Base-by-base conservation (phyloP, 1,284 basidiomycete species). In the Heterobasidion occidentale region DNA sequence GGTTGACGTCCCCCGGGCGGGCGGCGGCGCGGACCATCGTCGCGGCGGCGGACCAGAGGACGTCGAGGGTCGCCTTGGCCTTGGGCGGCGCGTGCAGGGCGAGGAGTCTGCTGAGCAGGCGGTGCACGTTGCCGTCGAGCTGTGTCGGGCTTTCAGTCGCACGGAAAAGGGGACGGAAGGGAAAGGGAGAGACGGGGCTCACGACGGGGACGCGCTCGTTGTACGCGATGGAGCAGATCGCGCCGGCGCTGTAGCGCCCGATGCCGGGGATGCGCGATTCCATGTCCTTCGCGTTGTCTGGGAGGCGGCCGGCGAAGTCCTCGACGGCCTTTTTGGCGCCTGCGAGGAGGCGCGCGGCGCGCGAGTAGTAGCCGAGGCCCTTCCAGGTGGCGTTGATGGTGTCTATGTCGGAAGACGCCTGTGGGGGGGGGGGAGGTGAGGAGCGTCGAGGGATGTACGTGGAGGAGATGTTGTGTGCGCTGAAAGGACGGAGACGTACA, bases 81-180 rank as follows among this genome's bases (percentile, higher is more conserved):
- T 93, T 91, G 19, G 91, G 90, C 8, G 83, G 79, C 1, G 91
- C 86, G 67, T 96, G 81, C 2, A 97, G 70, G 0, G 91, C 92
- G 20, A 96, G 76, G 36, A 96, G 68, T 35, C 94, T 82, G 61
- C 90, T 87, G 33, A 94, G 72, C 14, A 95, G 76, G 55, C 92
- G 81, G 66, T 92, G 86, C 7, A 97, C 90, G 68, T 98, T 98
- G 33, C 94, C 94, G 67, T 98, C 94, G 50, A 97, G 77, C 90
- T 93, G 64, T 5, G 49, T 27, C 12, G 49, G 47, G 20, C n/a
- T n/a, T 49, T n/a, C 33, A 51, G 12, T 17, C 11, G 11, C 3
- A 3, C n/a, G 19, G 1, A 3, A 12, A 48, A 48, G 7, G 47
- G 15, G 20, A 27, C 5, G 27, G 27, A n/a, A n/a, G n/a, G 27